Evolutionary conservation across 2,329 filamentous ascomycete genomes (phyloP), one percentile per base, ranked within the genome.

Genomic region (Claviceps quebecensis): DNA sequence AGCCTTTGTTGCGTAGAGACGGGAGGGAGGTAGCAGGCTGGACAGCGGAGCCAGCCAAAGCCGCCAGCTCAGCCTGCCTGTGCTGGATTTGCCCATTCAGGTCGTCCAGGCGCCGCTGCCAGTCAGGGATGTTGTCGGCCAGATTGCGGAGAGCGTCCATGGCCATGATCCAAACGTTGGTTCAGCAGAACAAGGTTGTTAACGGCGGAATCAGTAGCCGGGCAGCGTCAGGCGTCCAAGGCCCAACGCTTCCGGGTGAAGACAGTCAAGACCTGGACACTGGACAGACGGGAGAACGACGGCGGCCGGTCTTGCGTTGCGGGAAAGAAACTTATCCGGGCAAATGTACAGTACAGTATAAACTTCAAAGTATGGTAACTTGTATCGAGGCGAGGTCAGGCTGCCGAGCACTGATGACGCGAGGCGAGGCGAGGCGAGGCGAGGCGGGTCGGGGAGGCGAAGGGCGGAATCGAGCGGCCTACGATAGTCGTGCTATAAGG

Each of bases 61-160:
- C 69, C 38, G 78, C 80, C 52, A 83, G 69, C 60, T 83, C 78
- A 48, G 69, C 66, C 67, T 84, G 80, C 53, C 80, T 78, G 59
- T 75, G 69, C 53, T 78, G 73, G 53, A 84, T 80, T 62, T 83
- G 75, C 53, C 71, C 69, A 59, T 72, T 80, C 52, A 84, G 72
- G 49, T 81, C 75, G 55, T 81, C 76, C 45, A 84, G 71, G 22
- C 76, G 73, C 53, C 68, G 68, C 39, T 77, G 67, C 80, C 80
- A 84, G 61, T 76, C 72, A 16, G 80, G 80, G 43, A 81, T 71
- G 54, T 80, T 77, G 56, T 63, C 69, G 50, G 70, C 69, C 39
- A 84, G 69, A 53, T 73, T 73, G 51, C 68, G 73, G 51, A 84
- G 65, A 29, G 78, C 74, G 54, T 83, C 80, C 66, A 77, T 75